Evolutionary conservation across 139 green algal species (phyloP), one percentile per base, ranked within the genome.

Genomic region (Volvox africanus): DNA sequence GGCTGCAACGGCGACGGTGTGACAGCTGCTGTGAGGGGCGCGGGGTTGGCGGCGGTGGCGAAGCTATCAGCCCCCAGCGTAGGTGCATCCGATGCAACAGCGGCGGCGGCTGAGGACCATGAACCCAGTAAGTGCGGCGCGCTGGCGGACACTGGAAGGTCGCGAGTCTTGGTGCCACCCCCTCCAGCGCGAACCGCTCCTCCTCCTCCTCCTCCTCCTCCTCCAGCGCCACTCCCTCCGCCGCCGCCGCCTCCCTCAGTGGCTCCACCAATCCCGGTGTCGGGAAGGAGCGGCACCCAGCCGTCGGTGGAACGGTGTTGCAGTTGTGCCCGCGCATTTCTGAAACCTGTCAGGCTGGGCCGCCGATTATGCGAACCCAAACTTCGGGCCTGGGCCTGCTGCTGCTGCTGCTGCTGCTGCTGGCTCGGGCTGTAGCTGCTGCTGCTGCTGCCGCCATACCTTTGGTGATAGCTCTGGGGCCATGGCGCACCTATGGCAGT

Each of bases 321-420:
- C 85, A 73, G 18, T 5, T 14, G 21, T 28, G 85, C 69, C 1
- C 85, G 69, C 26, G 85, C 85, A 30, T 61, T 71, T 0, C 69
- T 68, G 9, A 82, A 82, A 22, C 81, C 85, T 1, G 69, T 82
- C 17, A 89, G 85, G 44, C 85, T 89, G 12, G n/a, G 68, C 36
- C 85, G 85, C 28, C 69, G 85, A 30, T 82, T 67, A 36, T 37
- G 24, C 36, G 61, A 50, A 30, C 13, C 36, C 30, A 19, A 35
- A 26, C 78, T 84, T 36, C 78, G 44, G 44, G 9, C 44, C 44
- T 82, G 78, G 22, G 14, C 13, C 78, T 84, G 78, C 36, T 68
- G 78, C 78, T 84, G 78, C 20, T 84, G 78, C 76, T 20, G 33
- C 76, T 20, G 78, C 80, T 73, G 78, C 65, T 24, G 65, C 11